Evolutionary conservation across 2,329 filamentous ascomycete genomes (phyloP), one percentile per base, ranked within the genome.

Genomic region (Diplodia seriata): DNA sequence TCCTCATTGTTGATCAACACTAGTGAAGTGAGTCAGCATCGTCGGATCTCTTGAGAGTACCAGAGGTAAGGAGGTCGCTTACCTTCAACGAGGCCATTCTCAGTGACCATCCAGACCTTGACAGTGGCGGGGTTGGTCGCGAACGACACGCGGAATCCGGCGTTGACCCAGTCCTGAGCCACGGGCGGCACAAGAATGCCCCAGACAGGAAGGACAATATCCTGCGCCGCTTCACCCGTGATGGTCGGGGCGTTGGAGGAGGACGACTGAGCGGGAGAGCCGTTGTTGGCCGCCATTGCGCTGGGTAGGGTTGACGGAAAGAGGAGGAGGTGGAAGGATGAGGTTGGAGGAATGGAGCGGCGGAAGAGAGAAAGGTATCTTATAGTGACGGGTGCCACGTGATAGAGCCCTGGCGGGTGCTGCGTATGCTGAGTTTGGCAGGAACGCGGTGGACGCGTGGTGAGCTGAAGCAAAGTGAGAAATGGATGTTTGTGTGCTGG

Each of bases 81-180:
- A 47, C 43, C n/a, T n/a, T 7, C 18, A 20, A 47, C 43, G 43
- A 47, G 43, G 8, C 43, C 43, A n/a, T 47, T n/a, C n/a, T 47
- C 43, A 11, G 43, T 47, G 43, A 47, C 8, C 43, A 47, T 47
- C 43, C 43, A 47, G 20, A 18, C 9, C 43, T 47, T 47, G 2
- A 47, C 43, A 20, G n/a, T 47, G 4, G 43, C 43, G 15, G 43
- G 18, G 7, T 47, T 47, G 7, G 33, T 11, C 9, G 7, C 33
- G 9, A 36, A 36, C 33, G 33, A 11, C 8, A 47, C 18, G 43
- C 43, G n/a, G 53, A 31, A 63, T 12, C 59, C 59, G 18, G 43
- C 47, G 29, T 51, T 31, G 29, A 14, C 31, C 59, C 59, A 63
- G 18, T 63, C 6, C 59, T 63, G 59, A 7, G 47, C 31, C 29